phyloP scores from a whole-genome alignment of 2,329 filamentous ascomycete genomes.

The Ceratocystis papillata region DNA sequence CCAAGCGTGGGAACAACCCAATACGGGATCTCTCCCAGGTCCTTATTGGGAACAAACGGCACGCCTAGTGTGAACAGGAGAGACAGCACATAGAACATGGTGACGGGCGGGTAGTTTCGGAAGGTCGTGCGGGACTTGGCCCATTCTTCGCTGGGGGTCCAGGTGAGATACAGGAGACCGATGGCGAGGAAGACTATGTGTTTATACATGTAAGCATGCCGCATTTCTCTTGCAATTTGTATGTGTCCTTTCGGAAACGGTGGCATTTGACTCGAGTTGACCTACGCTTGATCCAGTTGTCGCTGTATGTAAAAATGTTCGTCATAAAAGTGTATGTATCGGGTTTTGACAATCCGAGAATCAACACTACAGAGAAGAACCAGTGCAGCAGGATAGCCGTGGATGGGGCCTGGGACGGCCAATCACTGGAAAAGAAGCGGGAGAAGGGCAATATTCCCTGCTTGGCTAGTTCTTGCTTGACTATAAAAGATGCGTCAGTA shows the following conservation, averaged over 20 bases:
- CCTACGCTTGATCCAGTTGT: slow-evolving; percentile 48
- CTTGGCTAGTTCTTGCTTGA: slow-evolving; percentile 58
- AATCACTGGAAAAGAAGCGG: slow-evolving; percentile 57
- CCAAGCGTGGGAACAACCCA: slow-evolving; percentile 48
- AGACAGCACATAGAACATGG: slow-evolving; percentile 39
- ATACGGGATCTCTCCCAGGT: slow-evolving; percentile 43
- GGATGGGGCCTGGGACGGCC: slow-evolving; percentile 44
- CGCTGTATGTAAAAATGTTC: slow-evolving; percentile 29
- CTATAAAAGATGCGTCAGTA: slow-evolving; percentile 11
- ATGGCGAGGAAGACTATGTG: slow-evolving; percentile 49
- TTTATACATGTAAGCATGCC: slow-evolving; percentile 4
- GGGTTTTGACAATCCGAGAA: slow-evolving; percentile 12
- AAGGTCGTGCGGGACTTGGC: slow-evolving; percentile 42
- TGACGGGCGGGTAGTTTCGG: slow-evolving; percentile 34
- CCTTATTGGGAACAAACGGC: slow-evolving; percentile 45
- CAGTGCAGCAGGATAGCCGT: slow-evolving; percentile 21
- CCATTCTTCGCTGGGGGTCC: slow-evolving; percentile 42
- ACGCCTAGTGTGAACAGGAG: slow-evolving; percentile 45
- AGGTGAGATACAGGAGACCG: slow-evolving; percentile 44
- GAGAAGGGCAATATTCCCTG: slow-evolving; percentile 58
- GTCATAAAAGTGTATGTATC: slow-evolving; percentile 23
- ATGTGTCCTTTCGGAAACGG: neutral
- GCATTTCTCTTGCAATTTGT: no score
- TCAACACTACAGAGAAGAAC: slow-evolving; percentile 19
- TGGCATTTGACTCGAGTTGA: slow-evolving; percentile 39